Conservation (phyloP, 306 rosid genomes). For the Acacia confusa region DNA sequence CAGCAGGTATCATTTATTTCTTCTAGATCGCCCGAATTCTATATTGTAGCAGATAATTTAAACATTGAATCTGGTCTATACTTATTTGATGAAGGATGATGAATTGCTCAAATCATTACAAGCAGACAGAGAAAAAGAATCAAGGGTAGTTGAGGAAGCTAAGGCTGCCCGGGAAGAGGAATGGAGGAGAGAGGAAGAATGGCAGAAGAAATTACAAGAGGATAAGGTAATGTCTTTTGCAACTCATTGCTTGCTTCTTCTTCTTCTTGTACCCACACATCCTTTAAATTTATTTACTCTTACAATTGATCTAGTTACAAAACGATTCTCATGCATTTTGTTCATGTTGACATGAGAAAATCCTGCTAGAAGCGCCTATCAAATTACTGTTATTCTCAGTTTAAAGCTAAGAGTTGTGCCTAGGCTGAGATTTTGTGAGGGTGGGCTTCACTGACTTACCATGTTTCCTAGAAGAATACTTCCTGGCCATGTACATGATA, state of each 20-base stretch:
- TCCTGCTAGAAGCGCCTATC: not conserved
- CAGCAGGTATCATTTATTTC: constrained; percentile 70
- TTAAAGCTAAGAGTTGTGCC: not conserved
- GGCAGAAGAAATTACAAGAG: constrained; percentile 68
- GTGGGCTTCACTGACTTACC: not conserved
- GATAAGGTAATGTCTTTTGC: constrained; percentile 60
- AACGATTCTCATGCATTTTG: not conserved
- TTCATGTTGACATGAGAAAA: not conserved
- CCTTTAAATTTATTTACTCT: not conserved
- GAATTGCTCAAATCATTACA: constrained; percentile 87
- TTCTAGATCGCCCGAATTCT: constrained; percentile 20
- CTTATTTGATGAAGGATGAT: constrained; percentile 71
- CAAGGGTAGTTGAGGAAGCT: constrained; percentile 74
- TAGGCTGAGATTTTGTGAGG: not conserved
- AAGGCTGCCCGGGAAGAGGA: constrained; percentile 83
- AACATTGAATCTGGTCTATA: constrained; percentile 4
- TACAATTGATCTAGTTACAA: not conserved
- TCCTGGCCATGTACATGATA: not conserved
- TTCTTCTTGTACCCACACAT: not conserved
- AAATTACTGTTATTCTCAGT: not conserved
- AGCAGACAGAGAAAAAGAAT: constrained; percentile 90
- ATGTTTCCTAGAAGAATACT: not conserved
- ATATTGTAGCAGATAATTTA: constrained; percentile 8
- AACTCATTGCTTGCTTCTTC: constrained; percentile 1
- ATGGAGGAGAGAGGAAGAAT: constrained; percentile 72